These are phyloP conservation scores for Ganoderma boninense DNA, from an alignment of 1,284 basidiomycete species.

Conservation along the genomic window DNA sequence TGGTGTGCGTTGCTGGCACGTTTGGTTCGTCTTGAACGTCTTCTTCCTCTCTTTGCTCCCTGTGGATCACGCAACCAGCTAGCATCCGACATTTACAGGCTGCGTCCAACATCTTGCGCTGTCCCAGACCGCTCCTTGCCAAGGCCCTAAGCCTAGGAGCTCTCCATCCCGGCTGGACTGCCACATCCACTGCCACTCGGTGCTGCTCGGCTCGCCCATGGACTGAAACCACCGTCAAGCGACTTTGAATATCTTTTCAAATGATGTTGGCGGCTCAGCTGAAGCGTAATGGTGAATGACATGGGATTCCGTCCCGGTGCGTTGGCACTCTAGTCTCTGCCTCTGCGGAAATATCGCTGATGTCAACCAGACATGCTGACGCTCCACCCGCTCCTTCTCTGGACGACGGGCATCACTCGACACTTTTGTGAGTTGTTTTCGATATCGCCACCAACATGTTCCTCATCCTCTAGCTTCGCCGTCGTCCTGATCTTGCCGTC, in stretches of 20 bases:
- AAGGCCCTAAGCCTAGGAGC: background rate
- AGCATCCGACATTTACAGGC: background rate
- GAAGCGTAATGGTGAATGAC: too few species aligned
- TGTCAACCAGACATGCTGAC: background rate
- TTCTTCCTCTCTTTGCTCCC: background rate
- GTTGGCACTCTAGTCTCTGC: background rate
- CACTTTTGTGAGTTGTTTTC: too few species aligned
- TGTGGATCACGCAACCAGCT: background rate
- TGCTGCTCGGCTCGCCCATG: background rate
- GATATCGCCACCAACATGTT: background rate
- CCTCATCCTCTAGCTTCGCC: background rate
- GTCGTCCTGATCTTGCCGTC: background rate
- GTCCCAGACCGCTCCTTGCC: background rate
- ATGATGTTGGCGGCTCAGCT: too few species aligned
- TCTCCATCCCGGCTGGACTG: background rate
- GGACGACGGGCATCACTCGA: too few species aligned
- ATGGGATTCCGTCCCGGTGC: background rate
- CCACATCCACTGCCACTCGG: background rate
- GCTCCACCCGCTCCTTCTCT: background rate
- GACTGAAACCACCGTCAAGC: background rate
- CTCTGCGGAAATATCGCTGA: background rate
- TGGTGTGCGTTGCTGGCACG: too few species aligned
- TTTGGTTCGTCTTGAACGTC: too few species aligned
- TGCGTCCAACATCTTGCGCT: background rate
- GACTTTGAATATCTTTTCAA: background rate